Base-by-base conservation (phyloP, 768 basidiomycete species). In the Scleroderma bovista region DNA sequence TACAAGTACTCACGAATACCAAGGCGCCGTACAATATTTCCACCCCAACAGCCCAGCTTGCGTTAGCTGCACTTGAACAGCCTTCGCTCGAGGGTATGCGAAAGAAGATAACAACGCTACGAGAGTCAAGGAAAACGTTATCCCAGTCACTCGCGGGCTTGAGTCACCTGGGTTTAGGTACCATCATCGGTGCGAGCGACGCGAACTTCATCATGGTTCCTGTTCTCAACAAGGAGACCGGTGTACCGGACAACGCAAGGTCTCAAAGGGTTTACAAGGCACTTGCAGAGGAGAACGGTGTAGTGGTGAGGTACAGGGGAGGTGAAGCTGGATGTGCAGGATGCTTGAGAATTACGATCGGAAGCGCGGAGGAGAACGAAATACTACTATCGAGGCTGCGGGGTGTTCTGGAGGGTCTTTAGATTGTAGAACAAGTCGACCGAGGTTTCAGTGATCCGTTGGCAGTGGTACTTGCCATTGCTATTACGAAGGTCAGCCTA, bases 21-120 rank as follows among this genome's bases (percentile, higher is more conserved):
- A 99, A 99, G 66, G 96, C 95, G 1, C 96, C 96, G 0, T 99
- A 98, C 74, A 97, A 96, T 67, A 83, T 99, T 57, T 94, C 93
- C 15, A 78, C 86, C 0, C 93, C 93, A 0, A 92, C 92, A 6
- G 91, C 95, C 12, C 69, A 80, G 24, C 79, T 97, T 20, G 94
- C 93, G 0, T 66, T 83, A 15, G 74, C 86, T 10, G 92, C 95
- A 0, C 79, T 97, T 26, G 80, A 88, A 0, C 76, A 82, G 2
- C 60, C 67, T 16, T 84, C 88, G 3, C 57, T 96, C 12, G 51
- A 67, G 1, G 54, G 64, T 16, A 93, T 93, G 86, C 75, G 72
- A n/a, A 36, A 60, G 39, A 90, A 91, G 62, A 73, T 88, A 8
- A 46, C 66, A 5, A 77, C 73, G 1, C 77, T 95, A 22, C 68